A percentile compares a stretch with the other conserved stretches of the same genome.
These are phyloP conservation scores for Sistotremastrum suecicum DNA, from an alignment of 768 basidiomycete genomes.

Conservation along the genomic window DNA sequence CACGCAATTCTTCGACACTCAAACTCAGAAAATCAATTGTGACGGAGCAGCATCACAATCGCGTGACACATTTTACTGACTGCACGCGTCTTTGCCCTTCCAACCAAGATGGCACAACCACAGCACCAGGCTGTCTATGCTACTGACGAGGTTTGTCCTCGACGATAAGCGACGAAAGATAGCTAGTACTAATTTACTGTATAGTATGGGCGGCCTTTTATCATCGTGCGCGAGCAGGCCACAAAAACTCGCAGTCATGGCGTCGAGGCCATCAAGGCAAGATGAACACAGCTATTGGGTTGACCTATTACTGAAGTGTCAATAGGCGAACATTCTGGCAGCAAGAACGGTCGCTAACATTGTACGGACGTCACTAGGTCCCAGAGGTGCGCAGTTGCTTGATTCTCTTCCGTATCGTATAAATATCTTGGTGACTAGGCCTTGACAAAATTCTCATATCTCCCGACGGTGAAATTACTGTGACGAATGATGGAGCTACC, in stretches of 20 bases:
- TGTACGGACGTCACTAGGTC: slow-evolving; percentile 87
- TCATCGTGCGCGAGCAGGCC: slow-evolving; percentile 87
- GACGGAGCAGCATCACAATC: no score
- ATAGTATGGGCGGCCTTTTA: slow-evolving; percentile 93
- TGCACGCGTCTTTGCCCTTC: slow-evolving; percentile 8
- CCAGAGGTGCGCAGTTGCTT: slow-evolving; percentile 49
- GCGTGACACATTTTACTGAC: slow-evolving; percentile 1
- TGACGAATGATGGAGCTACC: slow-evolving; percentile 98
- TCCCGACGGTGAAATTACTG: slow-evolving; percentile 96
- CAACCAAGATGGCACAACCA: slow-evolving; percentile 22
- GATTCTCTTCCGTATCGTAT: background rate
- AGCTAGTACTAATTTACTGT: slow-evolving; percentile 5
- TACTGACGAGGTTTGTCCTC: slow-evolving; percentile 57
- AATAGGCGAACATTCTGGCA: slow-evolving; percentile 86
- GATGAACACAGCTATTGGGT: slow-evolving; percentile 7
- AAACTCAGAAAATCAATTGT: no score
- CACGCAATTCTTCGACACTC: no score
- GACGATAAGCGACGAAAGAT: background rate
- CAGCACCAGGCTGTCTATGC: slow-evolving; percentile 57
- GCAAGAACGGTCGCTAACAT: slow-evolving; percentile 91
- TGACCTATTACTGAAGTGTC: slow-evolving; percentile 5
- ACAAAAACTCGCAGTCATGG: slow-evolving; percentile 90
- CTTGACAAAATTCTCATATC: slow-evolving; percentile 92
- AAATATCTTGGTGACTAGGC: slow-evolving; percentile 29
- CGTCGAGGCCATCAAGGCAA: slow-evolving; percentile 86